Conservation (phyloP, 1,284 basidiomycete genomes). For the Mycosarcoma mackinlayi region DNA sequence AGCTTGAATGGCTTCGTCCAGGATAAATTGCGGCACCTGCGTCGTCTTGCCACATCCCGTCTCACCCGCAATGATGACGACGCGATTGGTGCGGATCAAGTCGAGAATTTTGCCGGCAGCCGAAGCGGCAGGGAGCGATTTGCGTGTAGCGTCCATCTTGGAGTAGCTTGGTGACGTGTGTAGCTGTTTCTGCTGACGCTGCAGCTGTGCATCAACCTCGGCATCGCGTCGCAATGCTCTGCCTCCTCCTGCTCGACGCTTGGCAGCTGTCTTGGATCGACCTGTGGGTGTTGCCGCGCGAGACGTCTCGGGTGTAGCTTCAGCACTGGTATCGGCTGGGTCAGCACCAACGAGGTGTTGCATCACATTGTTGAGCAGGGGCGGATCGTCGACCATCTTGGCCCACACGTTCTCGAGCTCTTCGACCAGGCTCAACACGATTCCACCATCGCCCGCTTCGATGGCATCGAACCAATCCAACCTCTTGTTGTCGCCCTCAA, state of each 20-base stretch:
- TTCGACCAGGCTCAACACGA: conserved; percentile 80
- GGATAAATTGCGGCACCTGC: conserved; percentile 82
- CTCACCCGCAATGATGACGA: conserved; percentile 55
- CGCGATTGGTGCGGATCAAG: conserved; percentile 39
- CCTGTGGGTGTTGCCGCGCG: conserved; percentile 29
- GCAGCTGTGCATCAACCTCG: conserved; percentile 74
- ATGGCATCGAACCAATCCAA: conserved; percentile 73
- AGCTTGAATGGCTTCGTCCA: conserved; percentile 78
- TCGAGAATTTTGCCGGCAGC: conserved; percentile 78
- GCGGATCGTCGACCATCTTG: conserved; percentile 63
- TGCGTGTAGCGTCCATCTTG: conserved; percentile 76
- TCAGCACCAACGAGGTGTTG: conserved; percentile 45
- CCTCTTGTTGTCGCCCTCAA: conserved; percentile 56
- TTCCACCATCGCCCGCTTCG: conserved; percentile 77
- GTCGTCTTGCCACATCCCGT: conserved; percentile 87
- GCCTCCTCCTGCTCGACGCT: conserved; percentile 9
- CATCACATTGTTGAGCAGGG: conserved; percentile 64
- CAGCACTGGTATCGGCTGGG: conserved; percentile 16
- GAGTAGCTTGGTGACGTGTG: conserved; percentile 79
- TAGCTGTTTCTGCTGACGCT: conserved; percentile 75
- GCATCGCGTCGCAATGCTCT: conserved; percentile 67
- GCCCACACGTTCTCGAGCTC: conserved; percentile 73
- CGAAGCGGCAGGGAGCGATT: conserved; percentile 77
- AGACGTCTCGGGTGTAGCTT: conserved; percentile 25
- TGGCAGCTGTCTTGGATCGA: conserved; percentile 4